Percentiles rank a stretch among this genome's conserved stretches.
Evolutionary conservation across 495 filamentous ascomycete species (phyloP).

Genomic region (Aspergillus incahuasiensis): DNA sequence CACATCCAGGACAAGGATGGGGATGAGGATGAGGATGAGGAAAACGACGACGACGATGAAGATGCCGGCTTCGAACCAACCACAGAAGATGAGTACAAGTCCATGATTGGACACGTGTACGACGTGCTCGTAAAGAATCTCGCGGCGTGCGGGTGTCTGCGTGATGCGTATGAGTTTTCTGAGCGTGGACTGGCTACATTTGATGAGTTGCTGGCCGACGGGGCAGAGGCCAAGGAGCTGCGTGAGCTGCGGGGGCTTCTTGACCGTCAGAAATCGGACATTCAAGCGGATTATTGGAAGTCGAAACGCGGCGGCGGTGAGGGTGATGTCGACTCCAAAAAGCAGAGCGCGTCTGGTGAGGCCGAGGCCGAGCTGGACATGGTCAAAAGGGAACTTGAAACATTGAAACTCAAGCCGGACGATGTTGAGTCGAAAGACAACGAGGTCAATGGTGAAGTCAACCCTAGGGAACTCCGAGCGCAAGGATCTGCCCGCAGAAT

Average conservation of each 20-base stretch:
- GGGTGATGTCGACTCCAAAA: no score
- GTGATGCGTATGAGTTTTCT: conserved; percentile 64
- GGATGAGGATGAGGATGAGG: conserved; percentile 15
- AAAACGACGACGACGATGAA: conserved; percentile 34
- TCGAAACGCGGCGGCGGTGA: no score
- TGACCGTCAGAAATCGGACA: neutral
- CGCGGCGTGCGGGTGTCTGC: conserved; percentile 62
- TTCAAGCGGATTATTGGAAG: no score
- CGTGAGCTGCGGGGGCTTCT: neutral
- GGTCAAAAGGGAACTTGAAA: no score
- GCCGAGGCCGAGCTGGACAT: neutral
- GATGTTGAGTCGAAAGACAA: neutral
- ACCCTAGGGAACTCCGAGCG: conserved; percentile 56
- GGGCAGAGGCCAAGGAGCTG: neutral
- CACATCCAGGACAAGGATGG: neutral
- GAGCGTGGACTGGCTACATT: conserved; percentile 28
- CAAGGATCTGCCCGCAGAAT: conserved; percentile 76
- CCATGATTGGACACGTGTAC: conserved; percentile 36
- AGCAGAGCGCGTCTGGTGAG: no score
- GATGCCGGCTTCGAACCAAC: conserved; percentile 34
- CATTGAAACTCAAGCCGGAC: no score
- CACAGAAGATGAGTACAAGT: conserved; percentile 38
- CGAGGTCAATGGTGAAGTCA: conserved; percentile 21
- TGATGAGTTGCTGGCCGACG: conserved; percentile 13
- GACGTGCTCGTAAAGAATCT: conserved; percentile 52